These are phyloP conservation scores for Trichoderma gracile DNA, from an alignment of 2,329 filamentous ascomycete genomes.

Conservation along the genomic window DNA sequence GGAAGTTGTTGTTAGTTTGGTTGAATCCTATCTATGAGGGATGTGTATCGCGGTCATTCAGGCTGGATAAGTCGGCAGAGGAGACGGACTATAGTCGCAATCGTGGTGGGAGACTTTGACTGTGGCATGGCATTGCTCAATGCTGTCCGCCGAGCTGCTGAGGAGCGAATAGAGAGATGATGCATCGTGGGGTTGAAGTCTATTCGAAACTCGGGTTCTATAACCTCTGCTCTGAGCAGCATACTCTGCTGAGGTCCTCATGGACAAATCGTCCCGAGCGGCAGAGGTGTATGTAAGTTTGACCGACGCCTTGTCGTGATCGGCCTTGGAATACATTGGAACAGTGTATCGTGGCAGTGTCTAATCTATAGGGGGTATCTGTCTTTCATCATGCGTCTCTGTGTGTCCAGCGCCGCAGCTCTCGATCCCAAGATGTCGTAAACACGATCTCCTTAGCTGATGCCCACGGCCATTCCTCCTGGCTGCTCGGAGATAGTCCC, in stretches of 20 bases:
- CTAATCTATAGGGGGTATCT: slow-evolving; percentile 3
- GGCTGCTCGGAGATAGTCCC: not conserved
- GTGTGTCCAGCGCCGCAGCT: not conserved
- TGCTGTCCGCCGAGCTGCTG: not conserved
- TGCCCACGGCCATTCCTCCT: not conserved
- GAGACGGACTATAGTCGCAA: too few relatives aligned
- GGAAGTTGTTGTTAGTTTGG: not conserved
- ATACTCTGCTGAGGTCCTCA: too few relatives aligned
- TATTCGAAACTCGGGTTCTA: not conserved
- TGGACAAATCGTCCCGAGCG: not conserved
- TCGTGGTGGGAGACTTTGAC: too few relatives aligned
- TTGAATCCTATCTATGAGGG: too few relatives aligned
- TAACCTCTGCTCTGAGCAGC: not conserved
- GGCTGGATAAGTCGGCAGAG: too few relatives aligned
- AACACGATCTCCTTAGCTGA: not conserved
- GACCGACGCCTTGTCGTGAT: not conserved
- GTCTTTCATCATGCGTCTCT: not conserved
- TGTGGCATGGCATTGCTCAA: not conserved
- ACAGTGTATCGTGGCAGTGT: not conserved
- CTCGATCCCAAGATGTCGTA: not conserved
- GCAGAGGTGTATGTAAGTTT: not conserved
- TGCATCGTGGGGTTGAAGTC: not conserved
- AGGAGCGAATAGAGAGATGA: slow-evolving; percentile 4
- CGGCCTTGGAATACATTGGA: not conserved
- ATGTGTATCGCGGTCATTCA: too few relatives aligned